A percentile compares a stretch with the other conserved stretches of the same genome.
Evolutionary conservation across 1,139 yeast genomes (phyloP).

Genomic region (Geotrichum histeridarum): DNA sequence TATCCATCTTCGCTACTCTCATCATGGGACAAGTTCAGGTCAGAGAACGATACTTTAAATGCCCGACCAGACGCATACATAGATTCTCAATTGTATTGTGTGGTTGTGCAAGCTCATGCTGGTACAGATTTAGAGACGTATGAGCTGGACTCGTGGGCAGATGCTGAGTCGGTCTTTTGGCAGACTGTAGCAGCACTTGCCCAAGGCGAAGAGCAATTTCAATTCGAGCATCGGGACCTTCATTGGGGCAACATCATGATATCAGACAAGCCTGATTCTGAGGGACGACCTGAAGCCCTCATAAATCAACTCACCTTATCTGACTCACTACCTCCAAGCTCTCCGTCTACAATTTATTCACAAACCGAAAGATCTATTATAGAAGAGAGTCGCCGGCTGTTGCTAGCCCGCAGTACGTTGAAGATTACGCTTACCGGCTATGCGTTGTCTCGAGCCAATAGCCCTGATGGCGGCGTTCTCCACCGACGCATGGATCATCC

Average conservation of each 20-base stretch:
- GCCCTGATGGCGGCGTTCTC: slow-evolving; percentile 25
- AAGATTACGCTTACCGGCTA: slow-evolving; percentile 54
- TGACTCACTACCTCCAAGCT: neutral
- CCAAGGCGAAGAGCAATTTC: slow-evolving; percentile 46
- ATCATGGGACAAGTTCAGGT: slow-evolving; percentile 44
- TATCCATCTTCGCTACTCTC: slow-evolving; percentile 42
- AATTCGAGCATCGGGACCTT: slow-evolving; percentile 65
- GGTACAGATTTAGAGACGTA: slow-evolving; percentile 48
- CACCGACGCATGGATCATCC: slow-evolving; percentile 45
- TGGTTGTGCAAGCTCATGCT: slow-evolving; percentile 45
- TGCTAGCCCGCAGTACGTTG: slow-evolving; percentile 21
- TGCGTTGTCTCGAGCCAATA: slow-evolving; percentile 47
- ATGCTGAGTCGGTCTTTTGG: slow-evolving; percentile 52
- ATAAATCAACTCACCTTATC: slow-evolving; percentile 14
- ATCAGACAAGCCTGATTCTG: slow-evolving; percentile 20
- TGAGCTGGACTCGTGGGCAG: slow-evolving; percentile 46
- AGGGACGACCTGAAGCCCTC: slow-evolving; percentile 20
- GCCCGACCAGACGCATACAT: slow-evolving; percentile 38
- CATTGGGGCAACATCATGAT: slow-evolving; percentile 57
- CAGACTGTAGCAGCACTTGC: slow-evolving; percentile 47
- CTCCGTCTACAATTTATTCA: neutral
- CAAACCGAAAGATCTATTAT: neutral
- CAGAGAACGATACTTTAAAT: slow-evolving; percentile 33
- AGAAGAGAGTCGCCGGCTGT: slow-evolving; percentile 16
- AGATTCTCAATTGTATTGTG: slow-evolving; percentile 42